phyloP scores from a whole-genome alignment of 306 rosid species.

The Abrus precatorius region DNA sequence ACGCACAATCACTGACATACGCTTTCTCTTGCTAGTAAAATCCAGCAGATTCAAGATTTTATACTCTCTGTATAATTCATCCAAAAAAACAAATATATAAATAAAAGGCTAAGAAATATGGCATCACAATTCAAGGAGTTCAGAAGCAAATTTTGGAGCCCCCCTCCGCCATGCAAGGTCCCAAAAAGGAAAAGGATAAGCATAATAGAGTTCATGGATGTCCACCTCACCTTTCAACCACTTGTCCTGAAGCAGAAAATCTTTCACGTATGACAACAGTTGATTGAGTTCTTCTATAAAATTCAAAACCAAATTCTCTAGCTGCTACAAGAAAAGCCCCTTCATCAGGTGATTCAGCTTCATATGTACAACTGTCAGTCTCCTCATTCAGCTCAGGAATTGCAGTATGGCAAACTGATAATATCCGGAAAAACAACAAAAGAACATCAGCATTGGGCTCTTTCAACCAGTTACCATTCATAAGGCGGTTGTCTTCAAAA shows the following conservation, averaged over 20 bases:
- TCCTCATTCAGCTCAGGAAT: conserved; percentile 90
- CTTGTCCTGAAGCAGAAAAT: conserved; percentile 59
- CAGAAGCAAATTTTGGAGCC: conserved; percentile 45
- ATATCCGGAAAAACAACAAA: conserved; percentile 78
- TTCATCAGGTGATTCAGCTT: conserved; percentile 99
- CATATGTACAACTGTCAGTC: conserved; percentile 76
- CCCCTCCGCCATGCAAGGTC: conserved; percentile 50
- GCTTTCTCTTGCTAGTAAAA: conserved; percentile 95
- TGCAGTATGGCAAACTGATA: conserved; percentile 95
- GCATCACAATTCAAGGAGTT: conserved; percentile 24
- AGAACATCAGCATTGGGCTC: conserved; percentile 70
- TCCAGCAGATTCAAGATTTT: conserved; percentile 82
- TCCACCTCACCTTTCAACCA: conserved; percentile 76
- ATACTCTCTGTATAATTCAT: conserved; percentile 78
- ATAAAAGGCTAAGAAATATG: conserved; percentile 43
- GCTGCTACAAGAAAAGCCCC: conserved; percentile 98
- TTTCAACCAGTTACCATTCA: conserved; percentile 83
- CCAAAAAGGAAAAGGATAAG: conserved; percentile 21
- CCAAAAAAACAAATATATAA: conserved; percentile 21
- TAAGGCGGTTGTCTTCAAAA: conserved; percentile 86
- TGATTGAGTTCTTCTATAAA: conserved; percentile 86
- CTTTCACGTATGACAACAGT: conserved; percentile 73
- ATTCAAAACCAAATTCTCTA: conserved; percentile 96
- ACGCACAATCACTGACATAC: conserved; percentile 90
- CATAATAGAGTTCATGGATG: conserved; percentile 28